Evolutionary conservation across 768 basidiomycete species (phyloP).

Genomic region (Cystofilobasidium macerans): DNA sequence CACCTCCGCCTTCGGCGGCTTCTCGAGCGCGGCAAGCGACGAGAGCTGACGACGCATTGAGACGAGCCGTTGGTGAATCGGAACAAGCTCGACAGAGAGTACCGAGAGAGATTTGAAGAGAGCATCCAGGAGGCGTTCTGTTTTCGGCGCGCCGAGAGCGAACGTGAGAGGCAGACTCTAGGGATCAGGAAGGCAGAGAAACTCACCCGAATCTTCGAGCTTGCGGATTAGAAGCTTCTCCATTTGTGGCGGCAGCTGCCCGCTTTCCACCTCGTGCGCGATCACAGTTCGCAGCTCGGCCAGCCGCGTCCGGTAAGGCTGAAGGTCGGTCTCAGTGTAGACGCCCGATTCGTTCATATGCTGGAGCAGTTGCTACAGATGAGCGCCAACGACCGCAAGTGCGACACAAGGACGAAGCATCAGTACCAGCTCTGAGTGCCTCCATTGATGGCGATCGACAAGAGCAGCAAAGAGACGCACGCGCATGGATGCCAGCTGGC

Average conservation of each 20-base stretch:
- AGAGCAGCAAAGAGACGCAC: constrained; percentile 47
- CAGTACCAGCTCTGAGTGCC: neutral
- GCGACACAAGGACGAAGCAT: neutral
- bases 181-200: neutral
- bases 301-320: constrained; percentile 73
- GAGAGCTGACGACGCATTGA: constrained; percentile 78
- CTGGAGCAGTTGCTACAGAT: constrained; percentile 73
- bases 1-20: constrained; percentile 70
- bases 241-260: constrained; percentile 74
- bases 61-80: constrained; percentile 80
- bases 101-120: constrained; percentile 77
- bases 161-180: neutral
- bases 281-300: constrained; percentile 70
- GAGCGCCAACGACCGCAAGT: neutral
- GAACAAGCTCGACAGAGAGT: constrained; percentile 77
- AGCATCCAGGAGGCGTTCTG: constrained; percentile 63
- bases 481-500: constrained; percentile 89
- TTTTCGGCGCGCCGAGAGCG: neutral
- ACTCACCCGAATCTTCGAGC: constrained; percentile 78
- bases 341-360: constrained; percentile 93
- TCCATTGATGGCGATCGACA: neutral
- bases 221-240: constrained; percentile 81
- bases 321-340: constrained; percentile 82
- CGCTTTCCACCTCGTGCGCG: constrained; percentile 64
- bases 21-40: constrained; percentile 66